A percentile compares a stretch with the other conserved stretches of the same genome.
Evolutionary conservation across 2,329 filamentous ascomycete species (phyloP).

Genomic region (Leptoxyphium fumago): DNA sequence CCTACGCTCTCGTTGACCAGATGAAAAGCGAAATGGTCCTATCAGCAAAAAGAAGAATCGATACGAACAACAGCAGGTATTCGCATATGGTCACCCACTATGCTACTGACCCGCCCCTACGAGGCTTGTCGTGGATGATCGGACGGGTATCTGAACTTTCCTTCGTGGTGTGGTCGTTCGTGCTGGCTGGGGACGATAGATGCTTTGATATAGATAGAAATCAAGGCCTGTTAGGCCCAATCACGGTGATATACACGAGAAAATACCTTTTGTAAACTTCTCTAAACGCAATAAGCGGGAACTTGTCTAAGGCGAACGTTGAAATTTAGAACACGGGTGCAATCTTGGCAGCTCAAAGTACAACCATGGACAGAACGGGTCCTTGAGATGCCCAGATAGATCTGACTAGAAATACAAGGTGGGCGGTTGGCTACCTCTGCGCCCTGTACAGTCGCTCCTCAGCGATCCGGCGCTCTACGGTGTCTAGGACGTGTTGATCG

Average conservation of each 20-base stretch:
- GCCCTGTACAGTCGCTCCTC: slow-evolving; percentile 38
- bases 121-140: slow-evolving; percentile 5
- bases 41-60: background rate
- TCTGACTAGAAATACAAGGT: no score
- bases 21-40: no score
- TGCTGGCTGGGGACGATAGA: background rate
- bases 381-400: no score
- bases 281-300: no score
- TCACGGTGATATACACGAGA: no score
- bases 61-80: slow-evolving; percentile 7
- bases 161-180: slow-evolving; percentile 4
- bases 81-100: slow-evolving; percentile 7
- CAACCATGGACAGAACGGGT: no score
- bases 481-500: slow-evolving; percentile 47
- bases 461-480: slow-evolving; percentile 49
- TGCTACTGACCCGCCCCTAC: slow-evolving; percentile 5
- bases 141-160: slow-evolving; percentile 5
- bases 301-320: no score
- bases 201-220: background rate
- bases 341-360: no score
- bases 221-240: no score
- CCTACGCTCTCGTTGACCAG: no score
- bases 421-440: slow-evolving; percentile 2
- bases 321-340: no score
- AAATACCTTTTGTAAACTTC: no score